A percentile compares a stretch with the other conserved stretches of the same genome.
Conservation (phyloP, 2,329 filamentous ascomycete genomes). For the Ophiobolus disseminans region DNA sequence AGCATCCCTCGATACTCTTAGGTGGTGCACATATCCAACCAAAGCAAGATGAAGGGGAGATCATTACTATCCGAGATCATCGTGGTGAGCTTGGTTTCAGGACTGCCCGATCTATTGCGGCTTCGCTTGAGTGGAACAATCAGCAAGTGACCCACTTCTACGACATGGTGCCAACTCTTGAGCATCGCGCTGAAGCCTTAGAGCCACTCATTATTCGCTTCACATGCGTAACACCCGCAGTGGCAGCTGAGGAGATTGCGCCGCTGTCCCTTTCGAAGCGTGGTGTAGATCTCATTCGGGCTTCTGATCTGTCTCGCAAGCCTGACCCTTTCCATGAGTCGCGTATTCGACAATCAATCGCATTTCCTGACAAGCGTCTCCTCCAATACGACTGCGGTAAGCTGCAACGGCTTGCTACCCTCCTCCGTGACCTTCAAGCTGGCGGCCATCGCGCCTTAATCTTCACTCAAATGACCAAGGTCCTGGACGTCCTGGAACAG, state of each 20-base stretch:
- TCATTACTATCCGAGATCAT: slow-evolving; percentile 48
- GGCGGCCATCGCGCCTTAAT: slow-evolving; percentile 94
- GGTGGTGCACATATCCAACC: slow-evolving; percentile 32
- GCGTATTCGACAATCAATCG: slow-evolving; percentile 89
- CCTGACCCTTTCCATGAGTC: slow-evolving; percentile 91
- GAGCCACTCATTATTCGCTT: slow-evolving; percentile 84
- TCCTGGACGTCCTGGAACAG: slow-evolving; percentile 94
- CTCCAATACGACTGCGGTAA: slow-evolving; percentile 98
- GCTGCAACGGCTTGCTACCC: slow-evolving; percentile 83
- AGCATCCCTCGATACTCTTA: slow-evolving; percentile 4
- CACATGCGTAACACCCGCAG: slow-evolving; percentile 88
- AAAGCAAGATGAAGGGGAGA: slow-evolving; percentile 12
- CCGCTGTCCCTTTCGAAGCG: slow-evolving; percentile 68
- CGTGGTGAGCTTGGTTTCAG: slow-evolving; percentile 42
- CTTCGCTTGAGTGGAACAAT: slow-evolving; percentile 71
- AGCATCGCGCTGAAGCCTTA: slow-evolving; percentile 74
- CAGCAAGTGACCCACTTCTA: slow-evolving; percentile 70
- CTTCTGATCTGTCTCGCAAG: slow-evolving; percentile 63
- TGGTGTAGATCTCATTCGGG: slow-evolving; percentile 62
- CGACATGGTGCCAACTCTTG: slow-evolving; percentile 75
- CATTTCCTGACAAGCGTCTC: slow-evolving; percentile 95
- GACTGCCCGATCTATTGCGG: slow-evolving; percentile 30
- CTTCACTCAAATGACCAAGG: slow-evolving; percentile 99
- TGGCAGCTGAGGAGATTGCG: slow-evolving; percentile 79
- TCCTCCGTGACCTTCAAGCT: slow-evolving; percentile 84